Percentiles rank a stretch among this genome's conserved stretches.
Evolutionary conservation across 495 filamentous ascomycete genomes (phyloP).

Genomic region (Alectoria sarmentosa): DNA sequence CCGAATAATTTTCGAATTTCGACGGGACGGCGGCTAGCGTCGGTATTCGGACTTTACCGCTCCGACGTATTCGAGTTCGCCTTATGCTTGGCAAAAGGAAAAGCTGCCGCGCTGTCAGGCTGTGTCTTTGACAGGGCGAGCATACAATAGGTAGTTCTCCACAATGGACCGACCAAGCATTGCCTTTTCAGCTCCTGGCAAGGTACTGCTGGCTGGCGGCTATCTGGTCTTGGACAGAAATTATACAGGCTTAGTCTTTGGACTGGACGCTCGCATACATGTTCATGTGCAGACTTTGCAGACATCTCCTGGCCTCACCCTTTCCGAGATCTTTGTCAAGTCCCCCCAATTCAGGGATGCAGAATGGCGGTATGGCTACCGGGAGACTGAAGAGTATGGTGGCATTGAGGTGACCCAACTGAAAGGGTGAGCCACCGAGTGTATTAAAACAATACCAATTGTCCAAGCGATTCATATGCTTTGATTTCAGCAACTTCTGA

Average conservation of each 20-base stretch:
- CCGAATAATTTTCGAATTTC: conserved; percentile 6
- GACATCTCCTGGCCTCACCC: conserved; percentile 48
- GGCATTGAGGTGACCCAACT: conserved; percentile 73
- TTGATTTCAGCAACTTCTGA: not conserved
- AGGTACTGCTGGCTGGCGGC: conserved; percentile 89
- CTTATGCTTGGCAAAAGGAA: no score
- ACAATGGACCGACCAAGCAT: conserved; percentile 29
- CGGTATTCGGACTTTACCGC: not conserved
- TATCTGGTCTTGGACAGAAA: conserved; percentile 88
- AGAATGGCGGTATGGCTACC: conserved; percentile 76
- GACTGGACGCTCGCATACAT: conserved; percentile 89
- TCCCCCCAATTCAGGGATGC: conserved; percentile 88
- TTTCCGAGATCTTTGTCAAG: conserved; percentile 69
- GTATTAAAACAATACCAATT: not conserved
- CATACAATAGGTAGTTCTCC: not conserved
- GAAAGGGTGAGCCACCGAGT: conserved; percentile 54
- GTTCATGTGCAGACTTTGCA: conserved; percentile 59
- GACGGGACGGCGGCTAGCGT: not conserved
- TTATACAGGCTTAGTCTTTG: conserved; percentile 88
- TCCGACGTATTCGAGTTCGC: no score
- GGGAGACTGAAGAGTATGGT: conserved; percentile 57
- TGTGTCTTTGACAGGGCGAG: not conserved
- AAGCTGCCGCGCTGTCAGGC: not conserved
- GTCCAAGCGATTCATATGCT: not conserved
- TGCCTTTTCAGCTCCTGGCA: conserved; percentile 88